Percentiles rank a stretch among this genome's conserved stretches.
Conservation (phyloP, 148 eudicot genomes). For the Camellia granthamiana region DNA sequence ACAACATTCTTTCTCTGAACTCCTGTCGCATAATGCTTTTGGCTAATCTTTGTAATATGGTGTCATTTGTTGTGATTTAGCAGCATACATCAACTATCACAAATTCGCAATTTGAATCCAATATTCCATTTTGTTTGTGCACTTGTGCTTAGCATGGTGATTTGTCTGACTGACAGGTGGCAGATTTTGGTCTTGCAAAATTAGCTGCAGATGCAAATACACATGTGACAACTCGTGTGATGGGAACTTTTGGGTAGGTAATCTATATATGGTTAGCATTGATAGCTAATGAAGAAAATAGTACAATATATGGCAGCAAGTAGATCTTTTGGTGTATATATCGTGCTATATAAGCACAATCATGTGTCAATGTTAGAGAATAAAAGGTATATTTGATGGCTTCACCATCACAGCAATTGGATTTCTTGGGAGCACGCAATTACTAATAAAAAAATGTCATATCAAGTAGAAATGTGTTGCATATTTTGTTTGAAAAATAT, state of each 20-base stretch:
- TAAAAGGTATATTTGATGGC: not conserved
- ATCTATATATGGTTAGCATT: not conserved
- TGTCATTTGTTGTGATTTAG: not conserved
- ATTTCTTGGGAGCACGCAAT: not conserved
- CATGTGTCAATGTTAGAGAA: not conserved
- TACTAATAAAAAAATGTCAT: not conserved
- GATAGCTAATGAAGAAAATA: not conserved
- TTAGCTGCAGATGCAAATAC: slow-evolving; percentile 57
- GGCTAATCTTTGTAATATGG: not conserved
- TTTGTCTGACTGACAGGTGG: slow-evolving; percentile 34
- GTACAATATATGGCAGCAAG: not conserved
- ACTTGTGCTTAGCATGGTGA: slow-evolving; percentile 5
- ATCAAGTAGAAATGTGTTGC: not conserved
- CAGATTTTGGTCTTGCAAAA: slow-evolving; percentile 85
- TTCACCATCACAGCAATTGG: not conserved
- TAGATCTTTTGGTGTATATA: not conserved
- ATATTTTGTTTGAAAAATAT: not conserved
- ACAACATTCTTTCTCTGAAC: slow-evolving; percentile 10
- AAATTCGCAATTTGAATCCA: not conserved
- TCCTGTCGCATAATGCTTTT: not conserved
- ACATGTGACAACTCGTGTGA: slow-evolving; percentile 72
- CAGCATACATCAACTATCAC: not conserved
- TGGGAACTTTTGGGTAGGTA: slow-evolving; percentile 81
- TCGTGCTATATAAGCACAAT: not conserved
- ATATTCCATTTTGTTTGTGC: not conserved